Conservation (phyloP, 257 asterid genomes). For the Paulownia fortunei region DNA sequence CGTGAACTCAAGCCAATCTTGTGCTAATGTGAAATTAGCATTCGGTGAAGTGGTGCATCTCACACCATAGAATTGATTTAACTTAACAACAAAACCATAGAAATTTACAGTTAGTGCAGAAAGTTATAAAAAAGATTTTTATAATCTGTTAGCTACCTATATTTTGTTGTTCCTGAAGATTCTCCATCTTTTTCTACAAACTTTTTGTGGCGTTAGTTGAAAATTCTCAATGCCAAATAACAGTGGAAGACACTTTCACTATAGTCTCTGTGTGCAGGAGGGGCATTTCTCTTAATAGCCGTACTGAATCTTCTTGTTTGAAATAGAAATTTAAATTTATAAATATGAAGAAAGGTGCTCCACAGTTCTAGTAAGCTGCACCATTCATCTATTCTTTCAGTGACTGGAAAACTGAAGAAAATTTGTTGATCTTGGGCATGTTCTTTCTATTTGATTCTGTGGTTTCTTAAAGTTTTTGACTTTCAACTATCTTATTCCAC, state of each 20-base stretch:
- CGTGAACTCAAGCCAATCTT: slow-evolving; percentile 5
- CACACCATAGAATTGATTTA: neutral
- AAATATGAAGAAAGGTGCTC: slow-evolving; percentile 5
- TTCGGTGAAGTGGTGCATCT: neutral
- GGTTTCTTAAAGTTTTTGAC: slow-evolving; percentile 14
- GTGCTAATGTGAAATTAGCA: neutral
- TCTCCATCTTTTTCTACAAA: slow-evolving; percentile 8
- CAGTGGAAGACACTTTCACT: neutral
- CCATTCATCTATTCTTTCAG: slow-evolving; percentile 5
- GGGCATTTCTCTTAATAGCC: slow-evolving; percentile 1
- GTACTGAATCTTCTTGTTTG: neutral
- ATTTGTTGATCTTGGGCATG: slow-evolving; percentile 5
- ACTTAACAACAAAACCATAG: neutral
- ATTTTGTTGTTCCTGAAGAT: neutral
- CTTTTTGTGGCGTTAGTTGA: neutral
- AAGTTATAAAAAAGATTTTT: neutral
- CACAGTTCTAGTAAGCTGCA: slow-evolving; percentile 17
- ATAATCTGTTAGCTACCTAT: slow-evolving; percentile 5
- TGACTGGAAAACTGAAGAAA: slow-evolving; percentile 12
- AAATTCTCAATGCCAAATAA: neutral
- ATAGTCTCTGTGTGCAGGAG: neutral
- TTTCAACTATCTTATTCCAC: slow-evolving; percentile 30
- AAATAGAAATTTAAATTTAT: neutral
- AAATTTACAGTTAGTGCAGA: neutral
- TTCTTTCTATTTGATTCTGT: slow-evolving; percentile 3